phyloP scores from a whole-genome alignment of 202 grass and related monocot species.

The Saccharum hybrid region DNA sequence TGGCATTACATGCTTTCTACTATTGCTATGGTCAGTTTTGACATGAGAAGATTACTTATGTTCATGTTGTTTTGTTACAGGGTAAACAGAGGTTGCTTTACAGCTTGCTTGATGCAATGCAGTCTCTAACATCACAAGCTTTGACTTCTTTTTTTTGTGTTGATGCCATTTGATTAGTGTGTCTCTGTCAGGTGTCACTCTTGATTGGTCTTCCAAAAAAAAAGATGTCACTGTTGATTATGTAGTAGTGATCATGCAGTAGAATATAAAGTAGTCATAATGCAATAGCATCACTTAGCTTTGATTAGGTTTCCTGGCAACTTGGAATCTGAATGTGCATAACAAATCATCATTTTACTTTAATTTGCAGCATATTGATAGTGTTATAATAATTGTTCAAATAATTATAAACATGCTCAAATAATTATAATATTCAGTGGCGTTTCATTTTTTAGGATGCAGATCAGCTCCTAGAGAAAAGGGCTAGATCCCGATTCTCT shows the following conservation, averaged over 20 bases:
- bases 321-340: constrained; percentile 1
- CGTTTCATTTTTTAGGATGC: constrained; percentile 67
- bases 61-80: constrained; percentile 55
- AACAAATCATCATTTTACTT: constrained; percentile 14
- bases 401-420: not conserved
- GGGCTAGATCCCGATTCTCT: constrained; percentile 90
- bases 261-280: not conserved
- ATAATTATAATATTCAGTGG: not conserved
- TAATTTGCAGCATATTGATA: not conserved
- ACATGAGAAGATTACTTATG: constrained; percentile 23
- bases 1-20: constrained; percentile 25
- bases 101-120: constrained; percentile 92
- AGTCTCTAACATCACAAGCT: constrained; percentile 84
- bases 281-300: not conserved
- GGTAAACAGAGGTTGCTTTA: constrained; percentile 95
- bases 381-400: not conserved
- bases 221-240: not conserved
- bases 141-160: not conserved
- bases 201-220: too few relatives aligned
- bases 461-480: constrained; percentile 94
- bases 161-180: constrained; percentile 12
- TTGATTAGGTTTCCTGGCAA: constrained; percentile 14
- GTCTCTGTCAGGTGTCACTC: not conserved
- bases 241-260: constrained; percentile 4
- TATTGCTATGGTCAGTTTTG: constrained; percentile 21